phyloP scores from a whole-genome alignment of 306 rosid genomes.

The Chamaecrista fasciculata region DNA sequence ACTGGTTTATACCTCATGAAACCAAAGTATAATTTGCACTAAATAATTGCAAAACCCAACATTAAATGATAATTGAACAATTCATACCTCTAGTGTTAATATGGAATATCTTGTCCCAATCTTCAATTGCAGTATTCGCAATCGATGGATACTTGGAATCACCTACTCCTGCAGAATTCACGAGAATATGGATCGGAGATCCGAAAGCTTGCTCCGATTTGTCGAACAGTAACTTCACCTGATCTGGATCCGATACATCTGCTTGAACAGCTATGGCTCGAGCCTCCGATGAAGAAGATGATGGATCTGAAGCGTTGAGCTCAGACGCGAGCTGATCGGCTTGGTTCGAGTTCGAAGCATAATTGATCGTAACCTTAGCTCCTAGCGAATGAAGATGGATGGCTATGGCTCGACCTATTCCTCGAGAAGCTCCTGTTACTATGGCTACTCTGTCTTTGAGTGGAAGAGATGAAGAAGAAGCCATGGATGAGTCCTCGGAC shows the following conservation, averaged over 20 bases:
- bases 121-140: constrained; percentile 33
- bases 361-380: constrained; percentile 44
- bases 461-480: constrained; percentile 17
- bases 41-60: too few relatives aligned
- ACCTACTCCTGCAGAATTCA: constrained; percentile 45
- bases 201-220: constrained; percentile 35
- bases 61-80: too few relatives aligned
- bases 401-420: constrained; percentile 52
- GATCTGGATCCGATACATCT: constrained; percentile 43
- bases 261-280: constrained; percentile 38
- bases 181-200: constrained; percentile 32
- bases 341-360: constrained; percentile 30
- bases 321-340: constrained; percentile 43
- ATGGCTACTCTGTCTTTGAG: constrained; percentile 45
- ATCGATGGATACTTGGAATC: constrained; percentile 40
- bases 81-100: constrained; percentile 36
- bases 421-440: constrained; percentile 52
- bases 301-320: constrained; percentile 31
- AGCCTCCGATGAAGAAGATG: neutral
- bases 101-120: constrained; percentile 43
- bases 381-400: constrained; percentile 53
- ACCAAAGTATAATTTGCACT: too few relatives aligned
- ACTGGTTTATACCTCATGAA: too few relatives aligned
- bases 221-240: constrained; percentile 44
- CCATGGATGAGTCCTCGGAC: too few relatives aligned